These are phyloP conservation scores for Hsuehochloa calcarea DNA, from an alignment of 176 grass and related monocot genomes.

Conservation along the genomic window DNA sequence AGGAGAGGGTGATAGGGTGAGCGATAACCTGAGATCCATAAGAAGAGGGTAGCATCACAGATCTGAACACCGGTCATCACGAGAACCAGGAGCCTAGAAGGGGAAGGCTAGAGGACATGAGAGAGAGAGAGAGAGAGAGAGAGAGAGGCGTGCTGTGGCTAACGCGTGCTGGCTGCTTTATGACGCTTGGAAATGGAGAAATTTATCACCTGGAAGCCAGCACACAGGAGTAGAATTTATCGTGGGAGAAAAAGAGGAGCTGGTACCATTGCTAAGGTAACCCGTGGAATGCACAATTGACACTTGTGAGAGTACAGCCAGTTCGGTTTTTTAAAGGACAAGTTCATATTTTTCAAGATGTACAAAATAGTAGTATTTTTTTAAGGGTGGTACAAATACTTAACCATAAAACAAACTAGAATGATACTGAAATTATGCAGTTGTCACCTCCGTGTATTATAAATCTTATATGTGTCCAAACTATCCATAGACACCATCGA, in stretches of 20 bases:
- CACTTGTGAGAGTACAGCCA: neutral
- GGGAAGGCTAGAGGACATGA: neutral
- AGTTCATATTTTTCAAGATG: neutral
- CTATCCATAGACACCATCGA: neutral
- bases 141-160: too few relatives aligned
- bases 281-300: neutral
- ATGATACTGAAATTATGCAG: neutral
- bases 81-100: neutral
- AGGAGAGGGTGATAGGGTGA: neutral
- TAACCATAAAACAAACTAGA: neutral
- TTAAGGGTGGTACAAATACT: neutral
- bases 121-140: too few relatives aligned
- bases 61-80: neutral
- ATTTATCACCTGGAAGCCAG: neutral
- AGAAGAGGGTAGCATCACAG: neutral
- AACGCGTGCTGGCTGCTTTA: too few relatives aligned
- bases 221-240: neutral
- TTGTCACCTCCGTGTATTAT: neutral
- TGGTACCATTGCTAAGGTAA: neutral
- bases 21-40: neutral
- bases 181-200: too few relatives aligned
- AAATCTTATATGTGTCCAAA: neutral
- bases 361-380: neutral
- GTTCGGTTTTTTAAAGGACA: neutral
- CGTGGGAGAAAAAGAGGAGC: too few relatives aligned